Conservation (phyloP, 2,329 filamentous ascomycete species). For the Ophiostoma piceae region DNA sequence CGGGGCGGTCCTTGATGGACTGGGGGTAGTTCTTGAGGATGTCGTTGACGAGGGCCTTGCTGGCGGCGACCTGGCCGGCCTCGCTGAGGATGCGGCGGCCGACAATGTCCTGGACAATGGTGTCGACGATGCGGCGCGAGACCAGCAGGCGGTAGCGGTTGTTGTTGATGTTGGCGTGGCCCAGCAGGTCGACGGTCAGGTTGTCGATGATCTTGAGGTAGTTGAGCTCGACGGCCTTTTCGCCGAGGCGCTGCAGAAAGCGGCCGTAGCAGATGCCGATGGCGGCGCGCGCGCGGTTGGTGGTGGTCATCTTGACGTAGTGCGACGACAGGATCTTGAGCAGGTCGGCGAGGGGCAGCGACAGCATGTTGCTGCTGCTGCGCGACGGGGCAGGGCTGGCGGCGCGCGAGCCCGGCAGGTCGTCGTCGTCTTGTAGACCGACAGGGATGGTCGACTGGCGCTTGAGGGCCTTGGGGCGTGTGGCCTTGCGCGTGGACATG, state of each 20-base stretch:
- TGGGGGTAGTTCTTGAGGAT: slow-evolving; percentile 93
- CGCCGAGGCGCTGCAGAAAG: slow-evolving; percentile 70
- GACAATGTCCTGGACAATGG: slow-evolving; percentile 77
- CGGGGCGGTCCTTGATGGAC: slow-evolving; percentile 75
- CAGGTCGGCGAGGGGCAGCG: slow-evolving; percentile 70
- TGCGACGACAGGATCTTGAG: slow-evolving; percentile 73
- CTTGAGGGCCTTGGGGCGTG: slow-evolving; percentile 55
- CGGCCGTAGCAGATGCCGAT: slow-evolving; percentile 84
- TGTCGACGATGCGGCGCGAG: slow-evolving; percentile 76
- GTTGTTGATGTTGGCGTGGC: slow-evolving; percentile 66
- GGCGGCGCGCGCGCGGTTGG: slow-evolving; percentile 73
- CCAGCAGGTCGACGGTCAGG: slow-evolving; percentile 73
- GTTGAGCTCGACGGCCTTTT: slow-evolving; percentile 74
- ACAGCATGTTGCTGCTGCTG: slow-evolving; percentile 63
- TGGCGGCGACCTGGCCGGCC: slow-evolving; percentile 77
- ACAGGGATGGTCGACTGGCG: slow-evolving; percentile 49
- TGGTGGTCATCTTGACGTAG: slow-evolving; percentile 72
- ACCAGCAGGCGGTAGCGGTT: slow-evolving; percentile 85
- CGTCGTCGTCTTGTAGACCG: slow-evolving; percentile 64
- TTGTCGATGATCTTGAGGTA: slow-evolving; percentile 79
- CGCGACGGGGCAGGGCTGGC: slow-evolving; percentile 67
- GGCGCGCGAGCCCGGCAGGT: slow-evolving; percentile 53
- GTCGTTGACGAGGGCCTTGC: slow-evolving; percentile 76
- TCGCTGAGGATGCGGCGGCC: slow-evolving; percentile 80
- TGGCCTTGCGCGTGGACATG: slow-evolving; percentile 60